A percentile compares a stretch with the other conserved stretches of the same genome.
Conservation (phyloP, 208 protist species). For the Acanthamoeba lenticulata region DNA sequence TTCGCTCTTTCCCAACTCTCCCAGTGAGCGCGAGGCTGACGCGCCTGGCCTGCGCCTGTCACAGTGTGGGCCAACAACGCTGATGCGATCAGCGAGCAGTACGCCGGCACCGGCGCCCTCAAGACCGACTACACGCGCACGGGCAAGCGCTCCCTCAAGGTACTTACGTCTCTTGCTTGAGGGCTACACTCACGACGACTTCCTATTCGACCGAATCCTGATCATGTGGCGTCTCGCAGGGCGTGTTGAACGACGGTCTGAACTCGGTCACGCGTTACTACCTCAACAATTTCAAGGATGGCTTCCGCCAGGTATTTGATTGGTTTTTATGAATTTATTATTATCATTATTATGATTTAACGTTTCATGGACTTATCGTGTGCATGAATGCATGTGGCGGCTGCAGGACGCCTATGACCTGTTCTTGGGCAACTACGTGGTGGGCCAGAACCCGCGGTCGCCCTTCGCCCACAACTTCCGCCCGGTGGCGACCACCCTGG, state of each 20-base stretch:
- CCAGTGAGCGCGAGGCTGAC: no score
- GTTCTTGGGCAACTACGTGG: conserved; percentile 59
- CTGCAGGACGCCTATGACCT: conserved; percentile 21
- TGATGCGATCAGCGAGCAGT: conserved; percentile 83
- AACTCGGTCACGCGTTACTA: conserved; percentile 82
- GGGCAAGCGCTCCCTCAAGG: conserved; percentile 78
- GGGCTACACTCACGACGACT: no score
- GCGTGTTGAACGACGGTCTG: conserved; percentile 82
- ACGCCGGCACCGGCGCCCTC: conserved; percentile 84
- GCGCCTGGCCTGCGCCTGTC: conserved; percentile 44
- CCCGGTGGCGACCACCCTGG: conserved; percentile 1
- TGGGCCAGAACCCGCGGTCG: background rate
- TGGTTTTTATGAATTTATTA: no score
- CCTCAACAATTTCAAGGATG: conserved; percentile 84
- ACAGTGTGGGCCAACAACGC: conserved; percentile 87
- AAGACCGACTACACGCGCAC: conserved; percentile 86
- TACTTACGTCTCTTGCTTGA: no score
- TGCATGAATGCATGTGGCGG: background rate
- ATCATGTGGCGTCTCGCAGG: conserved; percentile 47
- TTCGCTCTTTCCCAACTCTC: background rate
- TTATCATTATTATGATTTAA: no score
- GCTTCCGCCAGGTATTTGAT: conserved; percentile 70
- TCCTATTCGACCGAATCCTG: no score
- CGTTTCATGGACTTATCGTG: background rate
- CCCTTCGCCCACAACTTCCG: conserved; percentile 40